These are phyloP conservation scores for Solanum verrucosum DNA, from an alignment of 257 asterid species.

Conservation along the genomic window DNA sequence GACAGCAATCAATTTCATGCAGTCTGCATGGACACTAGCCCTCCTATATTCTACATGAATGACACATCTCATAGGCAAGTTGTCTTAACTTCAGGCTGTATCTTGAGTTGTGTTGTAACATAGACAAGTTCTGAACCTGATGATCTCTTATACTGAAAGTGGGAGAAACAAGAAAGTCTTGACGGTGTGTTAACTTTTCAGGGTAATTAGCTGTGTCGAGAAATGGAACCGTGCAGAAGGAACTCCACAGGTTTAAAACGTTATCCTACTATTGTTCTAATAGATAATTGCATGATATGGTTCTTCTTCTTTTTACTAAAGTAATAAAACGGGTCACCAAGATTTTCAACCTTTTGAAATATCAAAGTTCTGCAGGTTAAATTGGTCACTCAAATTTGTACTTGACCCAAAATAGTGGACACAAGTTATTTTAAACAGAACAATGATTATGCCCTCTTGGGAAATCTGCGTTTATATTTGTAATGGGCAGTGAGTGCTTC, in stretches of 20 bases:
- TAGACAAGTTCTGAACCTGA: not conserved
- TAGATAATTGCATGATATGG: not conserved
- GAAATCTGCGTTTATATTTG: not conserved
- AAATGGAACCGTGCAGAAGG: conserved; percentile 70
- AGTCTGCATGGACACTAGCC: conserved; percentile 84
- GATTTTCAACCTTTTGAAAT: not conserved
- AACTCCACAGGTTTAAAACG: conserved; percentile 66
- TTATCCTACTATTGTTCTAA: not conserved
- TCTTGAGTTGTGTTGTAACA: not conserved
- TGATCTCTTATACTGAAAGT: not conserved
- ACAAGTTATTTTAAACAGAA: not conserved
- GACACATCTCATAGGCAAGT: conserved; percentile 92
- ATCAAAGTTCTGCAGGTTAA: not conserved
- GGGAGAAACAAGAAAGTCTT: not conserved
- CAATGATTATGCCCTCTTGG: not conserved
- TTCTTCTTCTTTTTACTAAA: not conserved
- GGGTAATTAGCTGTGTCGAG: conserved; percentile 68
- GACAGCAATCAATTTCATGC: conserved; percentile 99
- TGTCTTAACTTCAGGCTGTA: not conserved
- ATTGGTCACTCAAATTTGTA: not conserved
- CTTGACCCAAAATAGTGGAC: not conserved
- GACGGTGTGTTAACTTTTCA: conserved; percentile 21
- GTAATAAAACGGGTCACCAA: not conserved
- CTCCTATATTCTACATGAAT: conserved; percentile 97
- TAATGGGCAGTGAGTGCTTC: not conserved